A percentile compares a stretch with the other conserved stretches of the same genome.
These are phyloP conservation scores for Angomonas deanei DNA, from an alignment of 208 protist genomes.

Conservation along the genomic window DNA sequence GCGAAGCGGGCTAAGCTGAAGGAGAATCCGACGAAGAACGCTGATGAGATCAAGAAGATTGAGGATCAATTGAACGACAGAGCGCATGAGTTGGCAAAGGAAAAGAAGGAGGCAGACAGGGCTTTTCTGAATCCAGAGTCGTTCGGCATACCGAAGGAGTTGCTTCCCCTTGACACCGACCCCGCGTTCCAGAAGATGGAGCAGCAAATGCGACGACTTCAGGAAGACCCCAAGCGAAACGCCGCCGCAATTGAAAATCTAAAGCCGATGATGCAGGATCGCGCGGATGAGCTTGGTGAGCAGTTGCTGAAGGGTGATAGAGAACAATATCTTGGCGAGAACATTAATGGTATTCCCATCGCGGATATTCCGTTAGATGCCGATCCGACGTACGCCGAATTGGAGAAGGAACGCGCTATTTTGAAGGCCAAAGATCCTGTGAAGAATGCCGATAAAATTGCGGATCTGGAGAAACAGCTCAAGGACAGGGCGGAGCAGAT, in stretches of 20 bases:
- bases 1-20: constrained; percentile 62
- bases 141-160: constrained; percentile 39
- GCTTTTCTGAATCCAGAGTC: constrained; percentile 51
- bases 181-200: constrained; percentile 60
- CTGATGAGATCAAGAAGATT: constrained; percentile 28
- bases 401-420: constrained; percentile 68
- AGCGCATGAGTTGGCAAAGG: constrained; percentile 54
- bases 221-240: constrained; percentile 47
- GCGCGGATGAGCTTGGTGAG: constrained; percentile 46
- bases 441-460: constrained; percentile 40
- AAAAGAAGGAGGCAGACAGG: constrained; percentile 47
- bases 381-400: constrained; percentile 41
- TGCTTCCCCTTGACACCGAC: constrained; percentile 71
- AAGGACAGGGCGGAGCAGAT: constrained; percentile 69
- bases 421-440: constrained; percentile 37
- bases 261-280: constrained; percentile 31
- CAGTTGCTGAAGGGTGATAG: constrained; percentile 58
- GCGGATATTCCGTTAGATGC: constrained; percentile 52
- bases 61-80: constrained; percentile 74
- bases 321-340: constrained; percentile 59
- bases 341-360: constrained; percentile 48
- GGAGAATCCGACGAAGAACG: constrained; percentile 49
- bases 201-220: constrained; percentile 51
- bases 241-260: constrained; percentile 29
- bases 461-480: constrained; percentile 53